Conservation (phyloP, 129 eudicot species). For the Centrapalus pauciflorus region DNA sequence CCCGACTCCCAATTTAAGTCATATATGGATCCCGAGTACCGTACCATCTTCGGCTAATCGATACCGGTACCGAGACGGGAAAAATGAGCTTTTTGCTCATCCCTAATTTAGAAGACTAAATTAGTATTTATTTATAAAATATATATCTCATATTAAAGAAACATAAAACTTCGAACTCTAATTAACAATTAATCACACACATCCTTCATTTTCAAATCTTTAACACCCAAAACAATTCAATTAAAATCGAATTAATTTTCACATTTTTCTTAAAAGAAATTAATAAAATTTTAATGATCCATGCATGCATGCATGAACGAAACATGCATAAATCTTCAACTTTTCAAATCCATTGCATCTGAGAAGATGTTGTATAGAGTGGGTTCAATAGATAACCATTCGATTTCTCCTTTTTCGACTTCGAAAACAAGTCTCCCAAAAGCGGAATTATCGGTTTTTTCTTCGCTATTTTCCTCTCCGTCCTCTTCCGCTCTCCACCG, state of each 20-base stretch:
- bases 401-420: conserved; percentile 50
- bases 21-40: too few relatives aligned
- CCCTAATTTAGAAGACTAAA: neutral
- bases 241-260: conserved; percentile 8
- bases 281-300: neutral
- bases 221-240: neutral
- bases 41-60: too few relatives aligned
- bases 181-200: neutral
- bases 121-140: neutral
- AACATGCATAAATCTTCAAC: neutral
- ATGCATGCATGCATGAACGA: neutral
- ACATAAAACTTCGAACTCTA: neutral
- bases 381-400: conserved; percentile 25
- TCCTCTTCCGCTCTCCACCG: conserved; percentile 26
- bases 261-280: conserved; percentile 9
- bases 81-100: too few relatives aligned
- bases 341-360: conserved; percentile 35
- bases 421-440: conserved; percentile 58
- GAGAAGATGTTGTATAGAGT: conserved; percentile 43
- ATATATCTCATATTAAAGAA: neutral
- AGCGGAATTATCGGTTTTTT: conserved; percentile 81
- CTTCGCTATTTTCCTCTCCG: conserved; percentile 36
- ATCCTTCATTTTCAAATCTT: neutral
- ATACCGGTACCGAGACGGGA: too few relatives aligned
- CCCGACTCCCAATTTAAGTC: too few relatives aligned